Base-by-base conservation (phyloP, 176 grass and related monocot species). In the Phoenix roebelenii region DNA sequence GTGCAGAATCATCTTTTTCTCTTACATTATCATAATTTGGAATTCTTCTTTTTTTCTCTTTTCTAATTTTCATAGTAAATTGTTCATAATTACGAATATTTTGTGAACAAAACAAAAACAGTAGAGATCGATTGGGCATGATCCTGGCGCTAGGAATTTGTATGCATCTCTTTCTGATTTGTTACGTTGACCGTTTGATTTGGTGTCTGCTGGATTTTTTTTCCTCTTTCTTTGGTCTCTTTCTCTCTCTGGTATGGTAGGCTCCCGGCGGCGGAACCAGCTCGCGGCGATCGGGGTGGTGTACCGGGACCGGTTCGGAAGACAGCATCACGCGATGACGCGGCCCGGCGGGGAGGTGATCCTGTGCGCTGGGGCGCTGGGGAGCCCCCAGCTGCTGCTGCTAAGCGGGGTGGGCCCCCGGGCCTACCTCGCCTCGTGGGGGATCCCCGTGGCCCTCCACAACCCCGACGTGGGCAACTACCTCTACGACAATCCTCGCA, bases 401-500 rank as follows among this genome's bases (percentile, higher is more conserved):
- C 77, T 87, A 7, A 95, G 83, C 29, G 90, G 90, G 32, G 67
- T 95, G 55, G 90, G 90, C 26, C 85, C 85, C 49, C 66, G 63
- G 4, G 25, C 16, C 35, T 84, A 95, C 67, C 86, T 95, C 59
- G 5, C 76, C 5, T 75, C 87, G 26, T 71, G 82, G 26, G 80
- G 83, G 35, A 89, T 89, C 56, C 80, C 83, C 52, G 79, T 95
- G 65, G 78, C 60, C 20, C 73, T 76, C 1, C 50, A 82, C 51
- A 50, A 63, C 22, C 82, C 85, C 16, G 76, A 79, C 25, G 86
- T 89, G 0, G 90, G 90, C 55, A 72, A 77, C 64, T 81, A 86
- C 22, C 59, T 87, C 49, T 95, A 76, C 15, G 90, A 95, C 79
- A 95, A 95, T 67, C 85, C 90, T 30, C 90, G 90, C 49, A 95